phyloP scores from a whole-genome alignment of 805 yeast genomes.

The Candida gorgasii region DNA sequence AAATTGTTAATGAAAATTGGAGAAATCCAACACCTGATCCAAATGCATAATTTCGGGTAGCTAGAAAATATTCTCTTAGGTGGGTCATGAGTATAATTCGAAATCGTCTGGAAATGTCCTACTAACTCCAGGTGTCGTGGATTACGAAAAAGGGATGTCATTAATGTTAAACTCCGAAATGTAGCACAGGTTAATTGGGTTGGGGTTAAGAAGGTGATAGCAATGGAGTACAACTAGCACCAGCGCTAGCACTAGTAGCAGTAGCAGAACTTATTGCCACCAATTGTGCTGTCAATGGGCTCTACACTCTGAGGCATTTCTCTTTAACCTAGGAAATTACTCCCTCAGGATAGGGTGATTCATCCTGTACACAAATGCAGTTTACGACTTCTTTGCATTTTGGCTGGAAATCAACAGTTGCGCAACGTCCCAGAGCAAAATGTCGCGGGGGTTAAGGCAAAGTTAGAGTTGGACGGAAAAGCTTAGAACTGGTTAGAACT shows the following conservation, averaged over 20 bases:
- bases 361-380: not conserved
- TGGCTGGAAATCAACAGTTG: not conserved
- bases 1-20: not conserved
- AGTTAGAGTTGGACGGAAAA: too few species aligned
- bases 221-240: too few species aligned
- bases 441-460: not conserved
- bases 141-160: not conserved
- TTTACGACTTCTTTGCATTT: not conserved
- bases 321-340: too few species aligned
- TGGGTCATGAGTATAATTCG: not conserved
- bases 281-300: too few species aligned
- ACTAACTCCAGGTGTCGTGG: not conserved
- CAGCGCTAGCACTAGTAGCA: too few species aligned
- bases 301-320: not conserved
- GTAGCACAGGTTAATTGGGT: not conserved
- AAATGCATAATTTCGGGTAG: slow-evolving; percentile 1
- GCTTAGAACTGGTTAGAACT: too few species aligned
- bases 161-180: slow-evolving; percentile 1
- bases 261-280: too few species aligned
- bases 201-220: too few species aligned
- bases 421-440: not conserved
- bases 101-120: not conserved
- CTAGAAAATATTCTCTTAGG: slow-evolving; percentile 1
- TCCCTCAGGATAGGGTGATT: slow-evolving; percentile 5
- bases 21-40: slow-evolving; percentile 4